A percentile compares a stretch with the other conserved stretches of the same genome.
These are phyloP conservation scores for Neckera pumila DNA, from an alignment of 225 moss, liverwort and hornwort species.

Conservation along the genomic window DNA sequence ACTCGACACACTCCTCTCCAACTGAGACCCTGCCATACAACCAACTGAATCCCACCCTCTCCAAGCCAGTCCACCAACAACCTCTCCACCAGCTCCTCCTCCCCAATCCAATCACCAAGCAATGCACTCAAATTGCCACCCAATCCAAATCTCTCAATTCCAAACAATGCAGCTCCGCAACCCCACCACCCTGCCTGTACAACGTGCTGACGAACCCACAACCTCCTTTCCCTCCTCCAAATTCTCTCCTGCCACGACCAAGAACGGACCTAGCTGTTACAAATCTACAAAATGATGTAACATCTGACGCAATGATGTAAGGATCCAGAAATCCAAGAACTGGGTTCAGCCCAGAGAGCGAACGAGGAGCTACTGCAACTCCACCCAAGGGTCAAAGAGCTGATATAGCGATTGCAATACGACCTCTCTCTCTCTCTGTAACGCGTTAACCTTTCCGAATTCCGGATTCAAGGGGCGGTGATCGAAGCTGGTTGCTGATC, in stretches of 20 bases:
- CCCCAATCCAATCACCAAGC: neutral
- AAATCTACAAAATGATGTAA: neutral
- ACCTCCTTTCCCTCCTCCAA: neutral
- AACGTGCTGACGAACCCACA: neutral
- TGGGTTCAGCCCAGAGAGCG: neutral
- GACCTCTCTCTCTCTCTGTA: neutral
- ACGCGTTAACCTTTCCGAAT: neutral
- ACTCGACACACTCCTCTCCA: conserved; percentile 24
- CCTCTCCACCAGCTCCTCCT: too few species aligned
- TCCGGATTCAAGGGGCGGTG: conserved; percentile 9
- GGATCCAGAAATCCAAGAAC: neutral
- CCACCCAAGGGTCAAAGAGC: neutral
- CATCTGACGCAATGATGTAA: neutral
- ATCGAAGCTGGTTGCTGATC: neutral
- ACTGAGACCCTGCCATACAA: conserved; percentile 11
- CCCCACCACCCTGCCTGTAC: neutral
- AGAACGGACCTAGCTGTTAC: neutral
- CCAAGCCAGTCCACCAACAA: neutral
- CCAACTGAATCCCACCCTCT: neutral
- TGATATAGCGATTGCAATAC: neutral
- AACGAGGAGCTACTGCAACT: neutral
- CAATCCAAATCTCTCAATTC: neutral
- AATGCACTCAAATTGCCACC: neutral
- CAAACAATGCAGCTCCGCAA: neutral
- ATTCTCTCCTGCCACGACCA: neutral